Percentiles rank a stretch among this genome's conserved stretches.
Evolutionary conservation across 805 yeast genomes (phyloP).

Genomic region (Osmozyma mogii): DNA sequence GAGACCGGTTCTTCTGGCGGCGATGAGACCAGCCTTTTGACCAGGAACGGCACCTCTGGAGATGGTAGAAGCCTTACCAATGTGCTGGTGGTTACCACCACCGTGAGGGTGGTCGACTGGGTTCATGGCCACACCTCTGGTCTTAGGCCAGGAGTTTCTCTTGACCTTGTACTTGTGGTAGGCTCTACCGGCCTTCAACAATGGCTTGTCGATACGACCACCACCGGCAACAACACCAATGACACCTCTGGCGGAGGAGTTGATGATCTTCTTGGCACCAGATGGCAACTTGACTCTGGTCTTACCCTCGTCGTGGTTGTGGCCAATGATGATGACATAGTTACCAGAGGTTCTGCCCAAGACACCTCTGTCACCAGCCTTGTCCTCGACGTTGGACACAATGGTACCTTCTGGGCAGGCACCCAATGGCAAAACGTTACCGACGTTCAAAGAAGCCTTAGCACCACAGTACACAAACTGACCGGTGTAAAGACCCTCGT

Average conservation of each 20-base stretch:
- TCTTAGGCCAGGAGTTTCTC: slow-evolving; percentile 99
- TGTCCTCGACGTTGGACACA: slow-evolving; percentile 96
- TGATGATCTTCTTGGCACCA: slow-evolving; percentile 95
- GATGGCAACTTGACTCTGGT: slow-evolving; percentile 99
- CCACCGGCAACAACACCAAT: slow-evolving; percentile 99
- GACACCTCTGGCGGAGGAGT: slow-evolving; percentile 98
- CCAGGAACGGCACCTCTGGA: slow-evolving; percentile 99
- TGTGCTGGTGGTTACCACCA: slow-evolving; percentile 99
- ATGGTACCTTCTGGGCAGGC: slow-evolving; percentile 99
- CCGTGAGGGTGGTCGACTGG: slow-evolving; percentile 99
- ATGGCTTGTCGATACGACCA: slow-evolving; percentile 99
- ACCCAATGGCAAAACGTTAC: slow-evolving; percentile 96
- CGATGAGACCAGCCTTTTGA: slow-evolving; percentile 99
- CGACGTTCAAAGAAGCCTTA: slow-evolving; percentile 94
- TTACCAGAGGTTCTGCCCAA: slow-evolving; percentile 99
- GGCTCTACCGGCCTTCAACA: slow-evolving; percentile 99
- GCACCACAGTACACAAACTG: slow-evolving; percentile 98
- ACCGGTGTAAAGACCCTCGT: slow-evolving; percentile 99
- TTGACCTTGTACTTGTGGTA: slow-evolving; percentile 99
- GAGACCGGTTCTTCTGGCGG: slow-evolving; percentile 99
- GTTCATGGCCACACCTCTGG: slow-evolving; percentile 99
- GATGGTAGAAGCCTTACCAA: slow-evolving; percentile 99
- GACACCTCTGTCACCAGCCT: slow-evolving; percentile 99
- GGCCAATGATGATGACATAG: slow-evolving; percentile 98
- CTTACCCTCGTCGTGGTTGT: slow-evolving; percentile 98